These are phyloP conservation scores for Hypoxylon trugodes DNA, from an alignment of 495 filamentous ascomycete species.

Conservation along the genomic window DNA sequence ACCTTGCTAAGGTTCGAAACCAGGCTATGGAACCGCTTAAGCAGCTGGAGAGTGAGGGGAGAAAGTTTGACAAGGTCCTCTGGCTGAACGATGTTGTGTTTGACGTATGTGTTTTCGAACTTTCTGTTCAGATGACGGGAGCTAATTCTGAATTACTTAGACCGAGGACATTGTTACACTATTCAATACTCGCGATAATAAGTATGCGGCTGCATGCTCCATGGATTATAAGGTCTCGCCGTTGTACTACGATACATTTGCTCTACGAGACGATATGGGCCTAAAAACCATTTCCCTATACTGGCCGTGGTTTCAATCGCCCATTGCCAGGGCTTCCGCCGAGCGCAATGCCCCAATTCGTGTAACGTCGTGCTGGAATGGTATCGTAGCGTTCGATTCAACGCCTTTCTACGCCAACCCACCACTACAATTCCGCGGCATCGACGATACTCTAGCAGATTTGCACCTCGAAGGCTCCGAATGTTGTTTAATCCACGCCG, in stretches of 20 bases:
- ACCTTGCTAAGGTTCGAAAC: constrained; percentile 72
- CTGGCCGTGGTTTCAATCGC: constrained; percentile 81
- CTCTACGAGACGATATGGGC: constrained; percentile 75
- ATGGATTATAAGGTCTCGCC: constrained; percentile 78
- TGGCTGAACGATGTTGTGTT: constrained; percentile 83
- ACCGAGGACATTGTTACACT: constrained; percentile 71
- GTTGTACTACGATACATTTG: constrained; percentile 84
- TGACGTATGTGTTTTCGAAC: constrained; percentile 37
- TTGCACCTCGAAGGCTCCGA: constrained; percentile 80
- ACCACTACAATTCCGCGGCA: constrained; percentile 72
- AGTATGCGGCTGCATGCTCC: constrained; percentile 83
- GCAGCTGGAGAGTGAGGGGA: constrained; percentile 50
- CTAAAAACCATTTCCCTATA: constrained; percentile 57
- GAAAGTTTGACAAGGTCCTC: constrained; percentile 72
- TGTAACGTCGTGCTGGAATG: constrained; percentile 86
- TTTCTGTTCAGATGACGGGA: neutral
- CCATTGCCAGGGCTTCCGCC: constrained; percentile 66
- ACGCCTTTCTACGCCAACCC: constrained; percentile 63
- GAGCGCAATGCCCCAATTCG: constrained; percentile 65
- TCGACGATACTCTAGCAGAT: constrained; percentile 71
- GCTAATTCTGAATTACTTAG: constrained; percentile 45
- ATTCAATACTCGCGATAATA: constrained; percentile 74
- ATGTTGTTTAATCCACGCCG: constrained; percentile 84
- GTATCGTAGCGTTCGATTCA: constrained; percentile 62
- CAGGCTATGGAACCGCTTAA: constrained; percentile 55